A percentile compares a stretch with the other conserved stretches of the same genome.
These are phyloP conservation scores for Infundibulicybe gibba DNA, from an alignment of 768 basidiomycete species.

Conservation along the genomic window DNA sequence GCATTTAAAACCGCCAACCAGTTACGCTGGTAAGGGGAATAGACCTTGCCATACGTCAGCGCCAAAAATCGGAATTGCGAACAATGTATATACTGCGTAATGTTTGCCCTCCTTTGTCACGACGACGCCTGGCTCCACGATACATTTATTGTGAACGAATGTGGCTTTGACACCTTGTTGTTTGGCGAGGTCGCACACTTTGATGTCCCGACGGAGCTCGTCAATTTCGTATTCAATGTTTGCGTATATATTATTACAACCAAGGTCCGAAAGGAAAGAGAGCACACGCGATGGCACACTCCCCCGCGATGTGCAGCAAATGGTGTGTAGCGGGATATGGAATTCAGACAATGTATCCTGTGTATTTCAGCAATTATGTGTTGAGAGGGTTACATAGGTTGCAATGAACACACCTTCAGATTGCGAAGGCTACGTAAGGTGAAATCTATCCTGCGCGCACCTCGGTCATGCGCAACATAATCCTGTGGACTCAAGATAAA, in stretches of 20 bases:
- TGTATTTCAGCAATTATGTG: background rate
- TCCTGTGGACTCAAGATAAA: conserved; percentile 85
- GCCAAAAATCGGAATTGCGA: background rate
- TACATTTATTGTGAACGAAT: conserved; percentile 74
- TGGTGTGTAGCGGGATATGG: conserved; percentile 69
- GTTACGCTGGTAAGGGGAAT: conserved; percentile 65
- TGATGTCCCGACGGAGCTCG: conserved; percentile 77
- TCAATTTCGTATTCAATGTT: conserved; percentile 94
- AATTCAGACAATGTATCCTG: conserved; percentile 54
- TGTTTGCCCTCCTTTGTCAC: conserved; percentile 62
- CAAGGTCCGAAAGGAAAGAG: conserved; percentile 44
- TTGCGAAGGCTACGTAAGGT: conserved; percentile 71
- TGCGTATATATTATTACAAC: conserved; percentile 59
- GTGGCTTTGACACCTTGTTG: conserved; percentile 47
- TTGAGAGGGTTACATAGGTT: background rate
- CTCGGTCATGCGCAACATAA: conserved; percentile 79
- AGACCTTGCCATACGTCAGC: conserved; percentile 45
- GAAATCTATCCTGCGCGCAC: conserved; percentile 80
- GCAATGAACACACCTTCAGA: conserved; percentile 56
- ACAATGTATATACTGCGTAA: conserved; percentile 47
- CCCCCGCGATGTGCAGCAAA: conserved; percentile 48
- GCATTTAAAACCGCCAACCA: conserved; percentile 62
- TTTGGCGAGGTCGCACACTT: conserved; percentile 52
- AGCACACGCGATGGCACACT: conserved; percentile 59
- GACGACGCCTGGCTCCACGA: conserved; percentile 77